Percentiles rank a stretch among this genome's conserved stretches.
Evolutionary conservation across 768 basidiomycete species (phyloP).

Genomic region (Kwoniella sp.): DNA sequence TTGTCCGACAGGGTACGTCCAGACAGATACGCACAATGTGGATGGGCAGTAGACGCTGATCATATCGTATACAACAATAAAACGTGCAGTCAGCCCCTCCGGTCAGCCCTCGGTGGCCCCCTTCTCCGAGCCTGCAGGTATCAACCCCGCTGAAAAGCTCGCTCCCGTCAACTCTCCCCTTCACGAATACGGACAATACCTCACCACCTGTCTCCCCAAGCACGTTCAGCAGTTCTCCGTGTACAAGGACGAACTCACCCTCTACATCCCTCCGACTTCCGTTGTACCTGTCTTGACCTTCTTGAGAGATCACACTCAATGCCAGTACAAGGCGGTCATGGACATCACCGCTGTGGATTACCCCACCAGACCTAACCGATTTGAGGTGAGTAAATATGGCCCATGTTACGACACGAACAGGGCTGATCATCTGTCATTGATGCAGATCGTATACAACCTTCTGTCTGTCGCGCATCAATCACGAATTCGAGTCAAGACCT

Average conservation of each 20-base stretch:
- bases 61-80: neutral
- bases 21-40: neutral
- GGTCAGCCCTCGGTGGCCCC: constrained; percentile 61
- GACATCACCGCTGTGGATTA: constrained; percentile 96
- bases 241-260: constrained; percentile 88
- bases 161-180: constrained; percentile 75
- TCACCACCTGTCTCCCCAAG: constrained; percentile 90
- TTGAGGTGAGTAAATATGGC: constrained; percentile 62
- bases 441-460: constrained; percentile 82
- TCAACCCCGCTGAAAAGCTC: constrained; percentile 75
- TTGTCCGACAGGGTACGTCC: constrained; percentile 19
- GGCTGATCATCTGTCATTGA: neutral
- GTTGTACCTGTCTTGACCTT: constrained; percentile 85
- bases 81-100: constrained; percentile 27
- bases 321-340: constrained; percentile 88
- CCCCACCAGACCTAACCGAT: constrained; percentile 87
- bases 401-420: constrained; percentile 1
- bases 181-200: constrained; percentile 90
- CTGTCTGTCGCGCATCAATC: constrained; percentile 77
- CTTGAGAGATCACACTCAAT: constrained; percentile 91
- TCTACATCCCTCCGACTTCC: constrained; percentile 81
- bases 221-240: constrained; percentile 98
- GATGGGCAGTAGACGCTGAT: neutral
- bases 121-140: constrained; percentile 84
- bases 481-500: constrained; percentile 94